These are phyloP conservation scores for Trichoderma koningiopsis DNA, from an alignment of 2,329 filamentous ascomycete genomes.

Conservation along the genomic window DNA sequence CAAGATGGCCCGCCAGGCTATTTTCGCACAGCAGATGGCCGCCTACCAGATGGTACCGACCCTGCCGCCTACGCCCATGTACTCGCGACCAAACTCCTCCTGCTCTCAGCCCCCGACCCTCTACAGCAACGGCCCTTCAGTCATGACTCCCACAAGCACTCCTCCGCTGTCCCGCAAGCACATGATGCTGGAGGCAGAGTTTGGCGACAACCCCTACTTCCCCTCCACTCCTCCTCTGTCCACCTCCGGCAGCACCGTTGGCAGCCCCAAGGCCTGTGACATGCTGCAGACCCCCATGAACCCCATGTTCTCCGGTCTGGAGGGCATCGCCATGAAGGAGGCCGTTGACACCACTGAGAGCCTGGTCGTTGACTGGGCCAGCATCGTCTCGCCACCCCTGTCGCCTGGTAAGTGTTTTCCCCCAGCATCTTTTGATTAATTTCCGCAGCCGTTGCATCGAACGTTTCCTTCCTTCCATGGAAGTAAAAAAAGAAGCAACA, in stretches of 20 bases:
- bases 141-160: conserved; percentile 69
- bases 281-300: conserved; percentile 81
- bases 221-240: conserved; percentile 88
- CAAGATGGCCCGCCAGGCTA: conserved; percentile 71
- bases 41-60: conserved; percentile 51
- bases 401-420: conserved; percentile 78
- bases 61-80: conserved; percentile 64
- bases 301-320: conserved; percentile 73
- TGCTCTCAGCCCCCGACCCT: conserved; percentile 64
- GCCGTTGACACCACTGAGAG: conserved; percentile 72
- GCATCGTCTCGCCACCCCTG: conserved; percentile 78
- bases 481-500: neutral
- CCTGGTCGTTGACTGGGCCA: conserved; percentile 76
- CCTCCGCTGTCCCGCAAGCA: conserved; percentile 75
- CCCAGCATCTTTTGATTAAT: neutral
- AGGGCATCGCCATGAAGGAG: conserved; percentile 67
- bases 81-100: conserved; percentile 66
- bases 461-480: conserved; percentile 7
- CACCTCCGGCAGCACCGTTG: conserved; percentile 78
- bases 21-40: conserved; percentile 60
- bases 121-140: conserved; percentile 59
- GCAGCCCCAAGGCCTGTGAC: conserved; percentile 80
- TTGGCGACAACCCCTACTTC: conserved; percentile 70
- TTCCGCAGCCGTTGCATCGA: conserved; percentile 8
- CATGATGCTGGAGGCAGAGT: conserved; percentile 78